Evolutionary conservation across 208 protist genomes (phyloP), one percentile per base, ranked within the genome.

Genomic region (Leishmania lainsoni): DNA sequence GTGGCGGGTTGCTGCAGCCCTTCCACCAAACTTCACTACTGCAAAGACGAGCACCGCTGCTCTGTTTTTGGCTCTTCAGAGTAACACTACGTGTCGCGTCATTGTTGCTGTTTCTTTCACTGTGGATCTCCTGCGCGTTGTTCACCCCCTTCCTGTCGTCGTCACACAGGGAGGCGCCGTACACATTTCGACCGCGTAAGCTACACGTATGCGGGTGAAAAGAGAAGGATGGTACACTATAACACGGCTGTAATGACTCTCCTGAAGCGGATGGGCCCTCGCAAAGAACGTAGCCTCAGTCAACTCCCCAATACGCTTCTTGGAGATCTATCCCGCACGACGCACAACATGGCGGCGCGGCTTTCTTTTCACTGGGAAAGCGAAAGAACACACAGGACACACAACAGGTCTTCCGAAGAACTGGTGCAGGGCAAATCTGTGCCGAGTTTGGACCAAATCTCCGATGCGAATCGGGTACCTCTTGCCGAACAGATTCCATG

Each of bases 251-350:
- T 69, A 29, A 51, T 70, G 35, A 29, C 59, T 32, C 75, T 78
- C 32, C n/a, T 78, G n/a, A 78, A 54, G 35, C 52, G 59, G 39
- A 51, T 78, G 16, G 75, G 75, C n/a, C n/a, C 54, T 54, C 58
- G 39, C n/a, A 35, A 22, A 39, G 75, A 78, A 6, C 52, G 42
- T 26, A 58, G n/a, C 5, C 48, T 78, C 56, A 16, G 42, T 17
- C 35, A 66, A 48, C 59, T 78, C 35, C 48, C 42, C 45, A 0
- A 39, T 66, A 35, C 75, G 26, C 54, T 78, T 39, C 39, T 59
- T 14, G 17, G 10, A 9, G 75, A 59, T 32, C 26, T 78, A 2
- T 32, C 42, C 75, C 42, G 14, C n/a, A 22, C 39, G 16, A 66
- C 75, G 1, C 39, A 65, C 32, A 59, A 29, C 20, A 65, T n/a